These are phyloP conservation scores for Calocybe indica DNA, from an alignment of 768 basidiomycete species.

Conservation along the genomic window DNA sequence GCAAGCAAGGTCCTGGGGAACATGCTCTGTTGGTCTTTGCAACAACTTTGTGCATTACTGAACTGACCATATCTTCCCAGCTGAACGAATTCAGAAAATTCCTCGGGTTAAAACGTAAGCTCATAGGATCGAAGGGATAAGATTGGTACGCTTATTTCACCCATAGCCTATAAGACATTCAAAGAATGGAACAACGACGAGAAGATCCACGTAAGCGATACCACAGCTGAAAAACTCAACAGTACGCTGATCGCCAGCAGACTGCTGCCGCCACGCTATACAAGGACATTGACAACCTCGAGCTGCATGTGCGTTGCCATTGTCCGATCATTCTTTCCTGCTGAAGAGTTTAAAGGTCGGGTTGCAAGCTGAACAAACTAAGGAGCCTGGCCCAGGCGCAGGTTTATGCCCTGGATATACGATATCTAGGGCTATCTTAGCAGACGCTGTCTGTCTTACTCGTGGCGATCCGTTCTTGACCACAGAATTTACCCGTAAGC, in stretches of 20 bases:
- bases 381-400: conserved; percentile 56
- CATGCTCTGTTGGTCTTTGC: conserved; percentile 51
- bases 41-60: background rate
- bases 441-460: conserved; percentile 69
- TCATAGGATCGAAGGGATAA: background rate
- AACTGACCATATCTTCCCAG: conserved; percentile 18
- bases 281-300: conserved; percentile 70
- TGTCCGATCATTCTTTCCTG: background rate
- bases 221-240: background rate
- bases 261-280: conserved; percentile 61
- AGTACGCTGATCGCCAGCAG: conserved; percentile 23
- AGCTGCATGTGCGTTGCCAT: conserved; percentile 53
- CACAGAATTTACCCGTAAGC: conserved; percentile 68
- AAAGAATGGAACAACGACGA: conserved; percentile 67
- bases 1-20: conserved; percentile 62
- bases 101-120: conserved; percentile 61
- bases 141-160: conserved; percentile 4
- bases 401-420: conserved; percentile 82
- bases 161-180: conserved; percentile 54
- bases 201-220: conserved; percentile 41
- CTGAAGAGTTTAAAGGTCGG: conserved; percentile 37
- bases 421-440: conserved; percentile 77
- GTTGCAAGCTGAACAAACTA: conserved; percentile 69
- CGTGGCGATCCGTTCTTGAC: conserved; percentile 81
- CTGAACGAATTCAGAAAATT: conserved; percentile 72